phyloP scores from a whole-genome alignment of 306 rosid species.

The Acacia confusa region DNA sequence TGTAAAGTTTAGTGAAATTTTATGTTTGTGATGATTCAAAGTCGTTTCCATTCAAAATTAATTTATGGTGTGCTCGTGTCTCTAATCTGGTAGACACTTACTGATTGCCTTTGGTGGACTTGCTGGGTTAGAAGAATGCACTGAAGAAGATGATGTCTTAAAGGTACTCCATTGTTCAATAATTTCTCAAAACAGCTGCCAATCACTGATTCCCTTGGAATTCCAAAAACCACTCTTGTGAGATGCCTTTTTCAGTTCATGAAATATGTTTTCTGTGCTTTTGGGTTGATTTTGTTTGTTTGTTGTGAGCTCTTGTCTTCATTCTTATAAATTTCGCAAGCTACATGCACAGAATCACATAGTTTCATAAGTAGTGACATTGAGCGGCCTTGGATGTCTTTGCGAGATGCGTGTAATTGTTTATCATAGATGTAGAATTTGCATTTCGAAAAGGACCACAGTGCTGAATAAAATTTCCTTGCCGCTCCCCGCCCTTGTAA shows the following conservation, averaged over 20 bases:
- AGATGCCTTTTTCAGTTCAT: constrained; percentile 8
- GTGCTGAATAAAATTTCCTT: constrained; percentile 21
- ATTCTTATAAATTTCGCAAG: constrained; percentile 9
- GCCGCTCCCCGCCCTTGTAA: neutral
- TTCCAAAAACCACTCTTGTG: neutral
- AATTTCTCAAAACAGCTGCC: constrained; percentile 22
- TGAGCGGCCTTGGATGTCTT: constrained; percentile 3
- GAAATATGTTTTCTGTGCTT: neutral
- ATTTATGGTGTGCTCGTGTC: constrained; percentile 31
- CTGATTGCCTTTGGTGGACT: constrained; percentile 96
- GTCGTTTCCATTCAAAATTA: neutral
- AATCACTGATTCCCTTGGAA: constrained; percentile 7
- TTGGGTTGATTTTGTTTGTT: neutral
- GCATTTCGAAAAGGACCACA: neutral
- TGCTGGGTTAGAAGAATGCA: constrained; percentile 96
- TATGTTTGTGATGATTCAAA: constrained; percentile 1
- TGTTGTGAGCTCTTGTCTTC: neutral
- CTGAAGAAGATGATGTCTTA: constrained; percentile 77
- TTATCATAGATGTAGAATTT: neutral
- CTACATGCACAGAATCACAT: neutral
- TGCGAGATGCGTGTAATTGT: neutral
- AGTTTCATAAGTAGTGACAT: neutral
- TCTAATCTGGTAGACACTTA: constrained; percentile 63
- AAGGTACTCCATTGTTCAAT: constrained; percentile 50
- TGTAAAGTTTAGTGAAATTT: constrained; percentile 11